phyloP scores from a whole-genome alignment of 164 flowering plant species.

The Protea cynaroides region DNA sequence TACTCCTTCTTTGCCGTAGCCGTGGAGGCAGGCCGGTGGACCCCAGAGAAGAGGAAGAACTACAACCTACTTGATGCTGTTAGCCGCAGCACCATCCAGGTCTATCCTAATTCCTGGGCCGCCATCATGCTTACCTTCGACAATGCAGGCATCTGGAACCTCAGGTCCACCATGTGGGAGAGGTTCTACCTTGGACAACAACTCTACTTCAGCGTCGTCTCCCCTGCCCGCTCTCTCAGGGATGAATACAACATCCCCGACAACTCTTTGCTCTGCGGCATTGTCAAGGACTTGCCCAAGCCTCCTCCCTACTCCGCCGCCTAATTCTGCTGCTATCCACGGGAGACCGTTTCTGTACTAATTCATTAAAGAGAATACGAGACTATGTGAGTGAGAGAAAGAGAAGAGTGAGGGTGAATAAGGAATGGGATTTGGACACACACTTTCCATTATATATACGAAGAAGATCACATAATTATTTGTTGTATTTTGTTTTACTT shows the following conservation, averaged over 20 bases:
- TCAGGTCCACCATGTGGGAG: conserved; percentile 30
- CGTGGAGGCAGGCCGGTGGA: conserved; percentile 42
- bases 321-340: too few relatives aligned
- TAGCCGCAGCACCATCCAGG: conserved; percentile 46
- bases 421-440: too few relatives aligned
- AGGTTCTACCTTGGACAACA: conserved; percentile 46
- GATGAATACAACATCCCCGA: conserved; percentile 44
- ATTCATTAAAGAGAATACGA: too few relatives aligned
- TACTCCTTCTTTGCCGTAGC: conserved; percentile 50
- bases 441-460: too few relatives aligned
- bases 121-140: conserved; percentile 46
- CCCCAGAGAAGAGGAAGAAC: conserved; percentile 36
- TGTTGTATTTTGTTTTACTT: too few relatives aligned
- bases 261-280: conserved; percentile 24
- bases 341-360: too few relatives aligned
- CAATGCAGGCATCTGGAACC: conserved; percentile 54
- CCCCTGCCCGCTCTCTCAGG: conserved; percentile 37
- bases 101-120: conserved; percentile 44
- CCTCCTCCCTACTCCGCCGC: conserved; percentile 29
- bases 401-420: too few relatives aligned
- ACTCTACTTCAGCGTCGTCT: conserved; percentile 37
- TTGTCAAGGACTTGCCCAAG: conserved; percentile 30
- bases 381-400: too few relatives aligned
- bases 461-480: too few relatives aligned
- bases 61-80: conserved; percentile 49